Evolutionary conservation across 2,329 filamentous ascomycete species (phyloP), one percentile per base, ranked within the genome.

Genomic region (Chaetomiaceae sp.): DNA sequence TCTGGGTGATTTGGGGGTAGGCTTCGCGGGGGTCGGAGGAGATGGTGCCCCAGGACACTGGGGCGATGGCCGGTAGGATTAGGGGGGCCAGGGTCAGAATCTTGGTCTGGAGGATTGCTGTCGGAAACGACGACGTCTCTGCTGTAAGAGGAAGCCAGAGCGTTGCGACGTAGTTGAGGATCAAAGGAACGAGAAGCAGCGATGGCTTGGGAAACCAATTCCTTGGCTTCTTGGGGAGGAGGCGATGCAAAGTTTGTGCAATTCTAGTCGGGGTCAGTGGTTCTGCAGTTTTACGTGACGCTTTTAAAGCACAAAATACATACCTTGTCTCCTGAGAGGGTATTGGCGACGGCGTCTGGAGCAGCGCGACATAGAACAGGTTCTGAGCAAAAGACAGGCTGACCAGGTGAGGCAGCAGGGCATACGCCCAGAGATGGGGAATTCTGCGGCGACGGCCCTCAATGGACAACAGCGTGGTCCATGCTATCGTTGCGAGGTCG

Each of bases 341-440:
- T 52, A 78, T 54, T 1, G 78, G 75, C 5, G 75, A 62, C 1
- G 79, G 79, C 0, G 76, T 81, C 21, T 82, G 71, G 9, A 83
- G 67, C 23, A 84, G 67, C 7, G 77, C 74, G 9, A 83, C 61
- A 60, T 79, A 82, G 67, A 86, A 86, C 25, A 86, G 65, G 57
- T 81, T 84, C 64, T 82, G 76, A 2, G 81, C 78, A 58, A 79
- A 83, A 0, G 79, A 81, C 10, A 86, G 66, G 49, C 74, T 79
- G 47, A 83, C 74, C 5, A 81, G 68, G 47, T 84, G 79, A 14
- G 76, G 75, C n/a, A 86, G 65, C 13, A 74, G 63, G 52, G 83
- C 71, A 57, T 83, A 85, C 2, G 77, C 73, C 63, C 77, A 75
- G 2, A 79, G 66, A 45, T 74, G 67, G 0, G 77, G 73, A 10